Conservation (phyloP, 2,329 filamentous ascomycete genomes). For the Claviceps sp. region DNA sequence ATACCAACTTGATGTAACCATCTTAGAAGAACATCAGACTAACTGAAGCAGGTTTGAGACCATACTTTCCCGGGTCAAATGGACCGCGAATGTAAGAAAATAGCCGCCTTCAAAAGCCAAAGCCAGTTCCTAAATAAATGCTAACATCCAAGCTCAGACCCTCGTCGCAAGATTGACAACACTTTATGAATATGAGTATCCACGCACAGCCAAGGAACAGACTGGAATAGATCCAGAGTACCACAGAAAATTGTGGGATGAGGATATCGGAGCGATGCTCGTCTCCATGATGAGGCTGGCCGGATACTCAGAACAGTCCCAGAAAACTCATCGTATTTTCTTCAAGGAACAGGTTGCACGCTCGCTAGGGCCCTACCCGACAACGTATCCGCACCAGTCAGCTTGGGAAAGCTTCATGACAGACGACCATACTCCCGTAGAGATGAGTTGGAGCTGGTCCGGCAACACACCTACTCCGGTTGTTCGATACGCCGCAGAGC, state of each 20-base stretch:
- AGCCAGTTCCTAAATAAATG: background rate
- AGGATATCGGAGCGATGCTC: background rate
- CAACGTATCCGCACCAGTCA: background rate
- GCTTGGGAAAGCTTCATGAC: constrained; percentile 27
- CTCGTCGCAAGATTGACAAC: background rate
- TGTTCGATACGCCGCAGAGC: constrained; percentile 20
- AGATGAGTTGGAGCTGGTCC: constrained; percentile 25
- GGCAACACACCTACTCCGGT: constrained; percentile 10
- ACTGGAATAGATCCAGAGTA: background rate
- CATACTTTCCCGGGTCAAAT: background rate
- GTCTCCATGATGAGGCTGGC: background rate
- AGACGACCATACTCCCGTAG: constrained; percentile 23
- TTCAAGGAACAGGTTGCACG: background rate
- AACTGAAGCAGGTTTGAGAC: background rate
- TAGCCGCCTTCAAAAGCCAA: background rate
- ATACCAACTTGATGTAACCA: too few relatives aligned
- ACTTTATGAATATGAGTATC: background rate
- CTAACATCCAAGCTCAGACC: background rate
- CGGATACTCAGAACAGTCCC: background rate
- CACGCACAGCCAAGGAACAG: background rate
- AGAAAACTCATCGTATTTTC: background rate
- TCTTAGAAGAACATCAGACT: background rate
- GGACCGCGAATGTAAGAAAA: background rate
- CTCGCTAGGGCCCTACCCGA: background rate
- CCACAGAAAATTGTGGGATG: background rate